A percentile compares a stretch with the other conserved stretches of the same genome.
Evolutionary conservation across 192 early-diverging fungal genomes (phyloP).

Genomic region (Coemansia sp.): DNA sequence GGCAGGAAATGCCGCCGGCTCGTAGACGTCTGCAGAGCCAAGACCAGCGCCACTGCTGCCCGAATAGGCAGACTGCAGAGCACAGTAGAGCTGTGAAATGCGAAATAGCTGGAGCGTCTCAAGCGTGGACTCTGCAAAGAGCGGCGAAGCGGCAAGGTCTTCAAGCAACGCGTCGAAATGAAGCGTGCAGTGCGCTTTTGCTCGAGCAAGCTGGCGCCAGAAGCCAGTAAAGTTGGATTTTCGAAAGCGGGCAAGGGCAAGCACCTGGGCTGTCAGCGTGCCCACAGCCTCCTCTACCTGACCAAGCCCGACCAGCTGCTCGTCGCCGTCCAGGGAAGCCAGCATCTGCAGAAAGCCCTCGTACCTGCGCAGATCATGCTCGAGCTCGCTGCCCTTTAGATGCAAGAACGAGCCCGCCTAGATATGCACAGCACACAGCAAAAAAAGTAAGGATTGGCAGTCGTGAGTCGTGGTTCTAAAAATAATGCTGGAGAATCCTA

Average conservation of each 20-base stretch:
- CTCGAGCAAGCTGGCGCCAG: slow-evolving; percentile 35
- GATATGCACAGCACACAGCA: background rate
- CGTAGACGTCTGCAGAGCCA: background rate
- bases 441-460: slow-evolving; percentile 1
- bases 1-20: slow-evolving; percentile 15
- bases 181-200: slow-evolving; percentile 24
- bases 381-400: slow-evolving; percentile 38
- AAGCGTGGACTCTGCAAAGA: slow-evolving; percentile 37
- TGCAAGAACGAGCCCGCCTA: slow-evolving; percentile 46
- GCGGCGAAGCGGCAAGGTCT: slow-evolving; percentile 23
- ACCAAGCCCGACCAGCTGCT: slow-evolving; percentile 40
- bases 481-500: slow-evolving; percentile 4
- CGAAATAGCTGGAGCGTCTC: slow-evolving; percentile 49
- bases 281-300: slow-evolving; percentile 46
- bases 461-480: background rate
- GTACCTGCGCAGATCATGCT: slow-evolving; percentile 32
- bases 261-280: slow-evolving; percentile 28
- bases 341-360: slow-evolving; percentile 30
- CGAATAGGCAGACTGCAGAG: slow-evolving; percentile 27
- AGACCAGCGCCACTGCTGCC: background rate
- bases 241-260: slow-evolving; percentile 46
- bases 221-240: slow-evolving; percentile 48
- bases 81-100: slow-evolving; percentile 34
- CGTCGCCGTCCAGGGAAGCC: slow-evolving; percentile 18
- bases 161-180: slow-evolving; percentile 34